These are phyloP conservation scores for Cercophora sp. DNA, from an alignment of 495 filamentous ascomycete species.

Conservation along the genomic window DNA sequence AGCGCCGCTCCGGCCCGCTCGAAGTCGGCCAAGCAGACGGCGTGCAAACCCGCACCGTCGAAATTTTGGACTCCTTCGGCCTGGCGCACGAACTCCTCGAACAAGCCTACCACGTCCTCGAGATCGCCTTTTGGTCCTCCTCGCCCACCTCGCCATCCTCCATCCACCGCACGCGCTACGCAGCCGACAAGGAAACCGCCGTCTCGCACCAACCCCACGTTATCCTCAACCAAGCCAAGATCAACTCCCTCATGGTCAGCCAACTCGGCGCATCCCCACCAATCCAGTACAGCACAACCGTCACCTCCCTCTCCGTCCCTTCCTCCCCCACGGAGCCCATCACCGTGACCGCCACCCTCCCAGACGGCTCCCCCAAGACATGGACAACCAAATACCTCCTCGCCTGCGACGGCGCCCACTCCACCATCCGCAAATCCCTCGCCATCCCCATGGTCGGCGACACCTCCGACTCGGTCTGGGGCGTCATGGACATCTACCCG, in stretches of 20 bases:
- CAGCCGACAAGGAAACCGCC: conserved; percentile 59
- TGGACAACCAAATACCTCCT: conserved; percentile 66
- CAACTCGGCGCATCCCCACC: conserved; percentile 37
- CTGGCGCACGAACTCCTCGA: conserved; percentile 65
- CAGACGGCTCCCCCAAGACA: conserved; percentile 47
- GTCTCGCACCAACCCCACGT: conserved; percentile 68
- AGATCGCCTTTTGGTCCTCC: conserved; percentile 60
- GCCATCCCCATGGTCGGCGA: conserved; percentile 72
- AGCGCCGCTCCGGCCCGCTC: conserved; percentile 57
- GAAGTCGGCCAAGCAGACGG: conserved; percentile 75
- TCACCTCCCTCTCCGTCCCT: conserved; percentile 47
- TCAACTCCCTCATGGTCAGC: conserved; percentile 61
- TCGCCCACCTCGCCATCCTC: neutral
- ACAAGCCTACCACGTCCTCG: conserved; percentile 67
- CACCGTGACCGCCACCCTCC: conserved; percentile 47
- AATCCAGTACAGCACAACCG: conserved; percentile 61
- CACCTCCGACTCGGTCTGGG: conserved; percentile 61
- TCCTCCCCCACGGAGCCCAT: conserved; percentile 43
- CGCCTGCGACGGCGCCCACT: conserved; percentile 78
- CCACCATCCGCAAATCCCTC: conserved; percentile 60
- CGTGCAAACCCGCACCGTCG: conserved; percentile 73
- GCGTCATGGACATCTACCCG: conserved; percentile 79
- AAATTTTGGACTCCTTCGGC: conserved; percentile 77
- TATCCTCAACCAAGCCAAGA: conserved; percentile 71
- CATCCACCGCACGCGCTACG: conserved; percentile 51